Percentiles rank a stretch among this genome's conserved stretches.
Evolutionary conservation across 805 yeast species (phyloP).

Genomic region (Kazachstania martiniae): DNA sequence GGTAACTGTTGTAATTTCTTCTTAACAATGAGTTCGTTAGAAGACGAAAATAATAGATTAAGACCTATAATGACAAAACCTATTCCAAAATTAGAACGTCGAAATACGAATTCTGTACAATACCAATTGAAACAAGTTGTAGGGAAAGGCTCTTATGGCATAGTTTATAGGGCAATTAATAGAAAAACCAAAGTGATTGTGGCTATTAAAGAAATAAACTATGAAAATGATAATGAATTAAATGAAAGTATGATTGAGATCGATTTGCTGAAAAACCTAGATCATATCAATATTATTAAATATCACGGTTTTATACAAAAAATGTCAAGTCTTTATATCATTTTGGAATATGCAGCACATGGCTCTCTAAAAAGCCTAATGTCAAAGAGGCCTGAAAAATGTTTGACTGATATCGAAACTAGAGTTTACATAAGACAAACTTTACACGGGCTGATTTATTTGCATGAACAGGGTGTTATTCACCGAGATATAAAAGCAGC

Average conservation of each 20-base stretch:
- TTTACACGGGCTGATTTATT: constrained; percentile 54
- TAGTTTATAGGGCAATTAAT: constrained; percentile 69
- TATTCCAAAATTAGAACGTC: no score
- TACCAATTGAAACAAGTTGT: constrained; percentile 47
- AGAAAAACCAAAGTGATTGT: constrained; percentile 53
- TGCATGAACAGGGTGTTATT: constrained; percentile 70
- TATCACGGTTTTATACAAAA: constrained; percentile 82
- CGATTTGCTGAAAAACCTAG: constrained; percentile 59
- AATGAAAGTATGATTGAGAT: constrained; percentile 51
- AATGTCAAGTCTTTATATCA: constrained; percentile 60
- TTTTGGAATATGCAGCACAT: constrained; percentile 59
- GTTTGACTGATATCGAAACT: constrained; percentile 51
- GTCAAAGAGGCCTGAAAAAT: constrained; percentile 18
- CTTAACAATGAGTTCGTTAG: no score
- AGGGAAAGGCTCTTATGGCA: constrained; percentile 89
- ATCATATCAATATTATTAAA: constrained; percentile 84
- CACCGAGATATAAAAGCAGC: constrained; percentile 95
- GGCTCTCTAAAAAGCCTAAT: constrained; percentile 46
- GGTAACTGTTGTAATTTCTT: no score
- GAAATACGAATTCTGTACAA: constrained; percentile 25
- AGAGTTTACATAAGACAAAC: constrained; percentile 59
- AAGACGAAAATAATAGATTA: no score
- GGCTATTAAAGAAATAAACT: constrained; percentile 70
- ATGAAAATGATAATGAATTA: constrained; percentile 66
- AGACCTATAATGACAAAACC: no score